These are phyloP conservation scores for Sarocladium kiliense DNA, from an alignment of 2,329 filamentous ascomycete species.

Conservation along the genomic window DNA sequence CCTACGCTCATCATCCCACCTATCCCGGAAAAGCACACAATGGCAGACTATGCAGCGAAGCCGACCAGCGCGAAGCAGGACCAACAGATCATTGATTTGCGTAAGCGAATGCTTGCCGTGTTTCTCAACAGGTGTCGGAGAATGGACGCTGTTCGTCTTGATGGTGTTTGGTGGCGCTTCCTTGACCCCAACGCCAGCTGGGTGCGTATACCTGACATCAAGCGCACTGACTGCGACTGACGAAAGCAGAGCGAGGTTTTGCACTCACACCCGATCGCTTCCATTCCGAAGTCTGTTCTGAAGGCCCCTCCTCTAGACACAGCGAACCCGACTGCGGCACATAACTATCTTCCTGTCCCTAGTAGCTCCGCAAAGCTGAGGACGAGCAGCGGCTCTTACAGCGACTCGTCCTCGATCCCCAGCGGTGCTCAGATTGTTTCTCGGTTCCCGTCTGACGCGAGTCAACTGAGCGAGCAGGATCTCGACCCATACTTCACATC, in stretches of 20 bases:
- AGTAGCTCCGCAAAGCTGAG: conserved; percentile 82
- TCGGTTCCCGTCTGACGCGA: conserved; percentile 76
- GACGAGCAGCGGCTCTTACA: conserved; percentile 37
- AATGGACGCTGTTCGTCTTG: conserved; percentile 87
- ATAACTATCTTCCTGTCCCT: conserved; percentile 83
- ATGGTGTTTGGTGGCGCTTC: conserved; percentile 97
- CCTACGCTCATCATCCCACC: conserved; percentile 94
- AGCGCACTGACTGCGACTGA: conserved; percentile 7
- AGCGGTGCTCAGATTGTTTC: conserved; percentile 57
- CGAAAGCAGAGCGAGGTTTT: conserved; percentile 78
- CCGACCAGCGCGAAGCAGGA: conserved; percentile 98
- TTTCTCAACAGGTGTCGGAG: conserved; percentile 89
- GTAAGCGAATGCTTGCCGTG: conserved; percentile 94
- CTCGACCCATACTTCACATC: conserved; percentile 94
- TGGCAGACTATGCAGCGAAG: conserved; percentile 97
- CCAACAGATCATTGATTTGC: conserved; percentile 89
- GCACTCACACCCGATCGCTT: conserved; percentile 82
- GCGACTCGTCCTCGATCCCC: conserved; percentile 30
- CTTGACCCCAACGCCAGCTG: conserved; percentile 97
- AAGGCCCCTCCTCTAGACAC: conserved; percentile 94
- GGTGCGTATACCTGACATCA: conserved; percentile 47
- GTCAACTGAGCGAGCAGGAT: conserved; percentile 77
- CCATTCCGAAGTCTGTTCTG: conserved; percentile 87
- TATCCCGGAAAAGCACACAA: conserved; percentile 97
- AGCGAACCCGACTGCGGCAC: conserved; percentile 84